These are phyloP conservation scores for Tricholoma sp. DNA, from an alignment of 768 basidiomycete species.

Conservation along the genomic window DNA sequence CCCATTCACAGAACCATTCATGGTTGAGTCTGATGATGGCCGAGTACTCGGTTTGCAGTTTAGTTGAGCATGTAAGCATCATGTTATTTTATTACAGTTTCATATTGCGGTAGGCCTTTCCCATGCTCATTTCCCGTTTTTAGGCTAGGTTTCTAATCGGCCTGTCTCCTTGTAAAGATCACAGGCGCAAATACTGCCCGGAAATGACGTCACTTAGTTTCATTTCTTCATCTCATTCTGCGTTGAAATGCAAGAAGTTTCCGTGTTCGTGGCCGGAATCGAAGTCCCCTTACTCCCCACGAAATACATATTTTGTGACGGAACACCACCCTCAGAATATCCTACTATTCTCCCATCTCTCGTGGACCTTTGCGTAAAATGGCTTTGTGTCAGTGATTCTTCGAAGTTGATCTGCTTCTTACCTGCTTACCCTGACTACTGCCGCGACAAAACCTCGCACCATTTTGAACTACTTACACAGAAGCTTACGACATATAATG, in stretches of 20 bases:
- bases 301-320: neutral
- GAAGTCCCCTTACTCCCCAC: neutral
- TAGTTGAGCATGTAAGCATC: neutral
- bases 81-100: neutral
- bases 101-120: neutral
- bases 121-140: too few relatives aligned
- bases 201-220: neutral
- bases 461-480: neutral
- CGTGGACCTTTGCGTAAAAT: neutral
- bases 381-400: neutral
- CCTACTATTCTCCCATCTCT: neutral
- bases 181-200: neutral
- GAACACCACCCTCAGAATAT: neutral
- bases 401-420: neutral
- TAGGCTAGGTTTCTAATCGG: too few relatives aligned
- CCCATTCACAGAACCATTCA: slow-evolving; percentile 6
- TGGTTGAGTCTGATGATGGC: slow-evolving; percentile 10
- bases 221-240: neutral
- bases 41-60: slow-evolving; percentile 13
- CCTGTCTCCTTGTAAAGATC: neutral
- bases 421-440: neutral
- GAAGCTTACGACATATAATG: too few relatives aligned
- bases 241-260: neutral
- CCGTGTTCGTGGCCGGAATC: neutral
- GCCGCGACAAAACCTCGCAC: neutral